phyloP scores from a whole-genome alignment of 1,139 yeast species.

The Candida smagusa region DNA sequence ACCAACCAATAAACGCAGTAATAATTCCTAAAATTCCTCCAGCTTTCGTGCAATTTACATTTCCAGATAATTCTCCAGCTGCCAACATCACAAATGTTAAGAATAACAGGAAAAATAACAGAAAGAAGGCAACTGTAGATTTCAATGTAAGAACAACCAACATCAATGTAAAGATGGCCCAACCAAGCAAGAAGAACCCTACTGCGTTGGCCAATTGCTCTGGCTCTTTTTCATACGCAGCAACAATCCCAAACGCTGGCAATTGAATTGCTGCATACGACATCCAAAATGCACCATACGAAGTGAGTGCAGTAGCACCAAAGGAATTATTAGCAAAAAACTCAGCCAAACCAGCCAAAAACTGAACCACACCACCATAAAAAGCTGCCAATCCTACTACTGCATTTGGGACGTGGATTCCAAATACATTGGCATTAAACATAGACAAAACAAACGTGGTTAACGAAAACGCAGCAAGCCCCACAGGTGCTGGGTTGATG shows the following conservation, averaged over 20 bases:
- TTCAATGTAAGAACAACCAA: slow-evolving; percentile 58
- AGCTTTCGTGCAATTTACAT: slow-evolving; percentile 49
- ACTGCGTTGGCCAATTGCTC: slow-evolving; percentile 48
- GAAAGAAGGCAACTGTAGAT: slow-evolving; percentile 59
- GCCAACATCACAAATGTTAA: slow-evolving; percentile 56
- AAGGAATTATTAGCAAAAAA: slow-evolving; percentile 77
- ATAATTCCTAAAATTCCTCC: slow-evolving; percentile 69
- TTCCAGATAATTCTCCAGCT: slow-evolving; percentile 52
- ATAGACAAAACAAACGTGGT: slow-evolving; percentile 80
- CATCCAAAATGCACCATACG: slow-evolving; percentile 91
- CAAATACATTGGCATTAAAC: slow-evolving; percentile 52
- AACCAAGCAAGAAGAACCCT: slow-evolving; percentile 62
- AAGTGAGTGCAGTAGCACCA: slow-evolving; percentile 82
- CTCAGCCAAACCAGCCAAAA: slow-evolving; percentile 75
- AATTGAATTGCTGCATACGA: slow-evolving; percentile 72
- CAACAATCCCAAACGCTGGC: slow-evolving; percentile 68
- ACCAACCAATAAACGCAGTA: slow-evolving; percentile 61
- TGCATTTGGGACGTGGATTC: slow-evolving; percentile 48
- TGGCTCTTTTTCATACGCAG: slow-evolving; percentile 48
- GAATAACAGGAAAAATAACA: slow-evolving; percentile 51
- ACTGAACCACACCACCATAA: slow-evolving; percentile 82
- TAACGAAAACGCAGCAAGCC: slow-evolving; percentile 78
- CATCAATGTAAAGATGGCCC: slow-evolving; percentile 62
- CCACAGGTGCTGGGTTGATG: slow-evolving; percentile 87
- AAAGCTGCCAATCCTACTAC: slow-evolving; percentile 76